A percentile compares a stretch with the other conserved stretches of the same genome.
phyloP scores from a whole-genome alignment of 352 stramenopile species.

The Thalassiosira hispida region DNA sequence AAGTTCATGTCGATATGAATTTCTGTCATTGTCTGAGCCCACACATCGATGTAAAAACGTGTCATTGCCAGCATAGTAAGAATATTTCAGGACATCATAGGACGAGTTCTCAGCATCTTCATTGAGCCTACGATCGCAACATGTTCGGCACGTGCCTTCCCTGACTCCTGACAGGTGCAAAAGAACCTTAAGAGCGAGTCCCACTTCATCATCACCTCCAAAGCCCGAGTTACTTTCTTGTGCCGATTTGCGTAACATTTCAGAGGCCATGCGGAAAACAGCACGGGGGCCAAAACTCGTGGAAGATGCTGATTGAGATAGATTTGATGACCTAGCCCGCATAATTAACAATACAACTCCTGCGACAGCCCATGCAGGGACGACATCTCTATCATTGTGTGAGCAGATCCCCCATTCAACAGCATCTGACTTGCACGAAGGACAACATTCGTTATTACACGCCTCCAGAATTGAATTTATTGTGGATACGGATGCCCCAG shows the following conservation, averaged over 20 bases:
- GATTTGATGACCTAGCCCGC: constrained; percentile 31
- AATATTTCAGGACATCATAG: constrained; percentile 46
- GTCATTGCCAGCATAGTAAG: constrained; percentile 41
- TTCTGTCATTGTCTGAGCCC: not conserved
- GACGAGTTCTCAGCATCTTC: constrained; percentile 32
- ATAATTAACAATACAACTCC: constrained; percentile 51
- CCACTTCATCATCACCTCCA: constrained; percentile 43
- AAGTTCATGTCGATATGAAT: constrained; percentile 28
- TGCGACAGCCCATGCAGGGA: constrained; percentile 41
- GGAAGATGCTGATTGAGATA: constrained; percentile 27
- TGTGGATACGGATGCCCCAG: constrained; percentile 35
- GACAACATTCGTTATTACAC: constrained; percentile 41
- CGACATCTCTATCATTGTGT: not conserved
- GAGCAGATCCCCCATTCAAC: not conserved
- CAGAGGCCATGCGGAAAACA: constrained; percentile 51
- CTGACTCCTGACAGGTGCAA: constrained; percentile 24
- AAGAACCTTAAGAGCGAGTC: constrained; percentile 38
- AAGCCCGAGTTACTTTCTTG: not conserved
- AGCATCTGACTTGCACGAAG: constrained; percentile 23
- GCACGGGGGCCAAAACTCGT: constrained; percentile 36
- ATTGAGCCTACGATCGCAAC: constrained; percentile 20
- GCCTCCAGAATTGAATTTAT: constrained; percentile 44
- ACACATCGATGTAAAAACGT: constrained; percentile 34
- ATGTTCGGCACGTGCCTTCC: constrained; percentile 25
- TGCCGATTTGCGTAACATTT: constrained; percentile 26